Conservation (phyloP, 768 basidiomycete species). For the Suillus spraguei region DNA sequence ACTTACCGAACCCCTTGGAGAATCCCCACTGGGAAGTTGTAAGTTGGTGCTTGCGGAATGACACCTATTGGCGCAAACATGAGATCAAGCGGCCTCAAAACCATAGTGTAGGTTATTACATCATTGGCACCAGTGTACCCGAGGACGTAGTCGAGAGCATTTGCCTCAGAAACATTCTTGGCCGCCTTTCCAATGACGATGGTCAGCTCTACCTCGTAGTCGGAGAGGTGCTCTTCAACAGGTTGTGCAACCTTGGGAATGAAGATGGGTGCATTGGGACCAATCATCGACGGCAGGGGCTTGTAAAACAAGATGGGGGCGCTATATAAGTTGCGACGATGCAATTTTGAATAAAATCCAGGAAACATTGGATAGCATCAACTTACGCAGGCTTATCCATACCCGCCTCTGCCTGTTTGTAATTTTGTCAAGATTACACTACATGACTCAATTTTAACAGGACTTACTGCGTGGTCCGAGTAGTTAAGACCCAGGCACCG, state of each 20-base stretch:
- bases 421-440: not conserved
- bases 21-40: slow-evolving; percentile 86
- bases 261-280: slow-evolving; percentile 63
- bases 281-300: slow-evolving; percentile 68
- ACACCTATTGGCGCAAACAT: slow-evolving; percentile 47
- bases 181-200: slow-evolving; percentile 84
- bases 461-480: slow-evolving; percentile 74
- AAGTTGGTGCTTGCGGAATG: slow-evolving; percentile 83
- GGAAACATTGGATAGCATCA: not conserved
- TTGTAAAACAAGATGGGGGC: slow-evolving; percentile 83
- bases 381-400: slow-evolving; percentile 64
- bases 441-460: not conserved
- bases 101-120: slow-evolving; percentile 38
- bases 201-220: slow-evolving; percentile 82
- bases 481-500: slow-evolving; percentile 84
- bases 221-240: slow-evolving; percentile 66
- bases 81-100: not conserved
- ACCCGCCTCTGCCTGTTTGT: slow-evolving; percentile 61
- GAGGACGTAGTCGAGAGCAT: slow-evolving; percentile 85
- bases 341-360: not conserved
- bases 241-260: slow-evolving; percentile 75
- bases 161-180: slow-evolving; percentile 76
- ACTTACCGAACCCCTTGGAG: slow-evolving; percentile 82
- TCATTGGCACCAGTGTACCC: slow-evolving; percentile 84
- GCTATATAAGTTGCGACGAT: slow-evolving; percentile 32